Evolutionary conservation across 2,329 filamentous ascomycete genomes (phyloP), one percentile per base, ranked within the genome.

Genomic region (Ascochyta fabae): DNA sequence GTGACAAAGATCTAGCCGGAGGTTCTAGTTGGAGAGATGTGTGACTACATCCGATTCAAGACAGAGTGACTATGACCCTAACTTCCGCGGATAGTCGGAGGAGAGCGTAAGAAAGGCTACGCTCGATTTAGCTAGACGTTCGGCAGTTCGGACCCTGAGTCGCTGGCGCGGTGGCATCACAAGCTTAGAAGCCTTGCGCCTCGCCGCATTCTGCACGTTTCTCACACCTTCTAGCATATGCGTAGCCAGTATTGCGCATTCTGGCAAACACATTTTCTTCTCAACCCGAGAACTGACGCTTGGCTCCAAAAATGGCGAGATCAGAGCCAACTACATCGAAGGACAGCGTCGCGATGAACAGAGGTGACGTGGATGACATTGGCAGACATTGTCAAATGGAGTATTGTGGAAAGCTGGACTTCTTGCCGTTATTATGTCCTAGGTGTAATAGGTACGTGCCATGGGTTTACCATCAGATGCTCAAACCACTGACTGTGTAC

Each of bases 401-500:
- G 62, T 96, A 92, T 82, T 99, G 95, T 82, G 89, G 93, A 74
- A 90, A 95, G 73, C 90, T 98, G 58, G 95, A 98, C 78, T 98
- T 99, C 76, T 86, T 99, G 4, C 95, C 95, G 4, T 98, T 98
- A 77, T 84, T 87, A 71, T 99, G 95, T 80, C 91, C 96, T 74
- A 95, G 90, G 65, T 99, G 95, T 79, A 84, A 79, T 69, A 82
- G 82, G 78, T 81, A 68, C 36, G 71, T 64, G 12, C 8, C 15
- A 7, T 3, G 16, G 15, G n/a, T 6, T n/a, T 6, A 7, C 3
- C 7, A 16, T 35, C 33, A 5, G n/a, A 35, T n/a, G 33, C 15
- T 35, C 33, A 8, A 35, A 6, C n/a, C 7, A 16, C 33, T 16
- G 3, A 35, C 6, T 35, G 33, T 7, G 13, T n/a, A 75, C 61